A percentile compares a stretch with the other conserved stretches of the same genome.
Conservation (phyloP, 108 stramenopile genomes). For the Mayamaea pseudoterrestris region DNA sequence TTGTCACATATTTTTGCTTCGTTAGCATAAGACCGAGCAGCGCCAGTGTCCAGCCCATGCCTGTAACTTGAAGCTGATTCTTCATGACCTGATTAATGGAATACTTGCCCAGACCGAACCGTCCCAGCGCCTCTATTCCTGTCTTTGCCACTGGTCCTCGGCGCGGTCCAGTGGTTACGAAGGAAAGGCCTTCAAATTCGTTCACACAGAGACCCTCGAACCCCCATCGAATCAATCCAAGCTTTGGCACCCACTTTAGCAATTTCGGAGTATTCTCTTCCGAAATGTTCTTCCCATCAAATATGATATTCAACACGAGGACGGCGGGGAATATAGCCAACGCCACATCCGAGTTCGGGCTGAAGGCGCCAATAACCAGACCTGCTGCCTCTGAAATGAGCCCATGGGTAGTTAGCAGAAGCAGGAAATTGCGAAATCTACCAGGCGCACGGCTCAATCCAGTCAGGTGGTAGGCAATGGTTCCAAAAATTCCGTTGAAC, state of each 20-base stretch:
- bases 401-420: slow-evolving; percentile 59
- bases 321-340: slow-evolving; percentile 74
- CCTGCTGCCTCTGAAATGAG: slow-evolving; percentile 63
- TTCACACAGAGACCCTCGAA: slow-evolving; percentile 75
- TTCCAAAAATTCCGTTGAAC: slow-evolving; percentile 70
- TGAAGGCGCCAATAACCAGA: slow-evolving; percentile 52
- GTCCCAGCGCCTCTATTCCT: slow-evolving; percentile 62
- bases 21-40: slow-evolving; percentile 61
- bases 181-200: slow-evolving; percentile 74
- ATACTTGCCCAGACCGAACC: slow-evolving; percentile 57
- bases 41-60: slow-evolving; percentile 52
- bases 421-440: slow-evolving; percentile 66
- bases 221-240: slow-evolving; percentile 75
- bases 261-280: slow-evolving; percentile 68
- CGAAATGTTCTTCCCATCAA: slow-evolving; percentile 75
- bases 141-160: slow-evolving; percentile 65
- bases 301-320: slow-evolving; percentile 84
- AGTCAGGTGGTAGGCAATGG: slow-evolving; percentile 68
- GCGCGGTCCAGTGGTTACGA: slow-evolving; percentile 55
- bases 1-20: slow-evolving; percentile 51
- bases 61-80: slow-evolving; percentile 50
- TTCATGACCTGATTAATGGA: slow-evolving; percentile 40
- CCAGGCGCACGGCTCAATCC: slow-evolving; percentile 41
- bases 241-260: slow-evolving; percentile 56
- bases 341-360: slow-evolving; percentile 57